These are phyloP conservation scores for Apiospora pterosperma DNA, from an alignment of 2,329 filamentous ascomycete genomes.

Conservation along the genomic window DNA sequence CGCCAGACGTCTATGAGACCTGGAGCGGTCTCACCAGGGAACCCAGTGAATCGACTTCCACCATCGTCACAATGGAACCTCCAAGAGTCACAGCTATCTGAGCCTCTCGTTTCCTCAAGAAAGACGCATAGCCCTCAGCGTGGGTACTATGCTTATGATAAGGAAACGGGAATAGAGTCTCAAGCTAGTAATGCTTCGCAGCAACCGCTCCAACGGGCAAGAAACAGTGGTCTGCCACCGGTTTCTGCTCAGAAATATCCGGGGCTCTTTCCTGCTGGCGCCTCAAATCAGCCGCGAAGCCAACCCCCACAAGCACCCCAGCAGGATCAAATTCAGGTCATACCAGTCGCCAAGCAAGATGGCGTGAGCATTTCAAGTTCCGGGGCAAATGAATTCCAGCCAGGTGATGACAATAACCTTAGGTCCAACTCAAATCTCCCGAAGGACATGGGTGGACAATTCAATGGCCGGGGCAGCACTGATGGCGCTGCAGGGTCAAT, in stretches of 20 bases:
- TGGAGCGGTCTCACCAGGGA: slow-evolving; percentile 21
- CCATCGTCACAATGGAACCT: slow-evolving; percentile 48
- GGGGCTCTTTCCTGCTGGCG: slow-evolving; percentile 37
- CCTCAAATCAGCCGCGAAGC: slow-evolving; percentile 11
- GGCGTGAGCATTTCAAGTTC: slow-evolving; percentile 30
- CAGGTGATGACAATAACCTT: slow-evolving; percentile 26
- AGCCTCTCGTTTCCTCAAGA: slow-evolving; percentile 42
- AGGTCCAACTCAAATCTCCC: slow-evolving; percentile 44
- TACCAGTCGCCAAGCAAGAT: slow-evolving; percentile 9
- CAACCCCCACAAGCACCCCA: slow-evolving; percentile 14
- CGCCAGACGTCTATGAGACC: slow-evolving; percentile 12
- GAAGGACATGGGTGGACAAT: slow-evolving; percentile 46
- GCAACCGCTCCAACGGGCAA: slow-evolving; percentile 17
- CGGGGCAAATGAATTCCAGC: slow-evolving; percentile 32
- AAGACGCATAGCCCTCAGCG: slow-evolving; percentile 29
- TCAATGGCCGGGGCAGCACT: slow-evolving; percentile 28
- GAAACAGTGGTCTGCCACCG: slow-evolving; percentile 37
- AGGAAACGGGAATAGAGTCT: slow-evolving; percentile 41
- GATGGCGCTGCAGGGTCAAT: slow-evolving; percentile 15
- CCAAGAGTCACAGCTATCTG: slow-evolving; percentile 51
- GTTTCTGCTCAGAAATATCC: slow-evolving; percentile 49
- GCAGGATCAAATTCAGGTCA: slow-evolving; percentile 15
- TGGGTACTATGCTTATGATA: slow-evolving; percentile 41
- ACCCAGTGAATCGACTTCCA: slow-evolving; percentile 38
- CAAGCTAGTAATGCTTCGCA: slow-evolving; percentile 15